A percentile compares a stretch with the other conserved stretches of the same genome.
Evolutionary conservation across 768 basidiomycete genomes (phyloP).

Genomic region (Galerina marginata): DNA sequence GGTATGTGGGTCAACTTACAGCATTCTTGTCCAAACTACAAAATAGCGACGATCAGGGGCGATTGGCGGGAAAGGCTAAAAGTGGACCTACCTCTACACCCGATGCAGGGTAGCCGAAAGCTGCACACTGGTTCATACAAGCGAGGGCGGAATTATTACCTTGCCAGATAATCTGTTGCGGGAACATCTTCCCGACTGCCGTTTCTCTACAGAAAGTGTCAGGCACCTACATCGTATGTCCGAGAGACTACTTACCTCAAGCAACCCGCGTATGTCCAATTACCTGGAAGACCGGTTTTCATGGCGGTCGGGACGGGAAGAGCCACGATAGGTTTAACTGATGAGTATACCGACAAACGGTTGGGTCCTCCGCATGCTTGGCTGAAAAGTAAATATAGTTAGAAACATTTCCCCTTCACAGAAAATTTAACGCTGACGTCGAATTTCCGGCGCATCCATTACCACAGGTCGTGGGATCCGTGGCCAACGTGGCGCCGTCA

Average conservation of each 20-base stretch:
- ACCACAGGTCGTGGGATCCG: conserved; percentile 58
- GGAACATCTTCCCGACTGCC: conserved; percentile 52
- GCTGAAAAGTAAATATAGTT: conserved; percentile 32
- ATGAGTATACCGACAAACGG: conserved; percentile 72
- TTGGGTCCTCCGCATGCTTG: conserved; percentile 78
- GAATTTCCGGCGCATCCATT: conserved; percentile 77
- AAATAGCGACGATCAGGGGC: conserved; percentile 10
- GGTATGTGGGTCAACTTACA: conserved; percentile 50
- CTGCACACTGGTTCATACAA: conserved; percentile 72
- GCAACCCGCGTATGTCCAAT: conserved; percentile 73
- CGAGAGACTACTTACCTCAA: conserved; percentile 50
- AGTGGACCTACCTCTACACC: conserved; percentile 55
- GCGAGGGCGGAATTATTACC: conserved; percentile 67
- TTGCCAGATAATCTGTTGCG: conserved; percentile 61
- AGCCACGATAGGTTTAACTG: conserved; percentile 52
- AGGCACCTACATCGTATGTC: background rate
- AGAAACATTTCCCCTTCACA: background rate
- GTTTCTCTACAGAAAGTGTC: conserved; percentile 48
- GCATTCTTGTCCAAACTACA: conserved; percentile 69
- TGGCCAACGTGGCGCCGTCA: conserved; percentile 58
- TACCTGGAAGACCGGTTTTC: conserved; percentile 62
- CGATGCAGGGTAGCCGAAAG: conserved; percentile 73
- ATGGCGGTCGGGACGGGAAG: conserved; percentile 64
- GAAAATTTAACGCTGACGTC: conserved; percentile 49
- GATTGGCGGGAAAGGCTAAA: background rate